These are phyloP conservation scores for Wickerhamomyces xylosicus DNA, from an alignment of 805 yeast species.

Conservation along the genomic window DNA sequence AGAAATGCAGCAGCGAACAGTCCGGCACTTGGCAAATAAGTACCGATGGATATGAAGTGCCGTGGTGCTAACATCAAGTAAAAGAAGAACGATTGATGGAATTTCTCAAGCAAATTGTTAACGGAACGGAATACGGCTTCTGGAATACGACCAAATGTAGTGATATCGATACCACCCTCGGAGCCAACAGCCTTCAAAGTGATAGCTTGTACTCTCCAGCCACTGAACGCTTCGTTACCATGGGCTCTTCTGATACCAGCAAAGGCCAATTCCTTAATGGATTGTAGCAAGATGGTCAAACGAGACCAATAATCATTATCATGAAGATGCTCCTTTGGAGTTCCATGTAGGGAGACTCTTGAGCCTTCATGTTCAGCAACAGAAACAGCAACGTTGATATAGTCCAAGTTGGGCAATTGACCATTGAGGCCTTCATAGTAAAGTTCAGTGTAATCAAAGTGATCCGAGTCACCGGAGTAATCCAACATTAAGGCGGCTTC, in stretches of 20 bases:
- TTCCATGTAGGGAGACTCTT: conserved; percentile 54
- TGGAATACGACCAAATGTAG: conserved; percentile 82
- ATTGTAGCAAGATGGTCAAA: conserved; percentile 45
- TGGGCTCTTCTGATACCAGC: conserved; percentile 56
- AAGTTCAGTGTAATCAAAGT: conserved; percentile 64
- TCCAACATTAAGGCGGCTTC: conserved; percentile 87
- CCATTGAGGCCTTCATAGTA: conserved; percentile 88
- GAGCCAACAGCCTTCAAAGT: conserved; percentile 63
- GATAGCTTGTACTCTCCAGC: conserved; percentile 91
- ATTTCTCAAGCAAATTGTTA: conserved; percentile 86
- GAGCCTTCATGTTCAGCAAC: conserved; percentile 71
- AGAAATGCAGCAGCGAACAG: conserved; percentile 61
- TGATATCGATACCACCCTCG: conserved; percentile 59
- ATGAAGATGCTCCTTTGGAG: conserved; percentile 34
- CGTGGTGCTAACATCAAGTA: conserved; percentile 73
- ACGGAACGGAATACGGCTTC: conserved; percentile 85
- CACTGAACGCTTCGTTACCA: conserved; percentile 89
- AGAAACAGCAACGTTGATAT: conserved; percentile 71
- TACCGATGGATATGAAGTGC: conserved; percentile 84
- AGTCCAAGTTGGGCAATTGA: conserved; percentile 87
- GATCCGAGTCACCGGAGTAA: conserved; percentile 55
- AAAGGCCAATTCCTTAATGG: conserved; percentile 57
- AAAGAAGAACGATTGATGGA: conserved; percentile 94
- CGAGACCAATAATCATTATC: conserved; percentile 44
- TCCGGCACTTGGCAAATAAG: conserved; percentile 81